phyloP scores from a whole-genome alignment of 2,329 filamentous ascomycete species.

The Hypoxylon sp. region DNA sequence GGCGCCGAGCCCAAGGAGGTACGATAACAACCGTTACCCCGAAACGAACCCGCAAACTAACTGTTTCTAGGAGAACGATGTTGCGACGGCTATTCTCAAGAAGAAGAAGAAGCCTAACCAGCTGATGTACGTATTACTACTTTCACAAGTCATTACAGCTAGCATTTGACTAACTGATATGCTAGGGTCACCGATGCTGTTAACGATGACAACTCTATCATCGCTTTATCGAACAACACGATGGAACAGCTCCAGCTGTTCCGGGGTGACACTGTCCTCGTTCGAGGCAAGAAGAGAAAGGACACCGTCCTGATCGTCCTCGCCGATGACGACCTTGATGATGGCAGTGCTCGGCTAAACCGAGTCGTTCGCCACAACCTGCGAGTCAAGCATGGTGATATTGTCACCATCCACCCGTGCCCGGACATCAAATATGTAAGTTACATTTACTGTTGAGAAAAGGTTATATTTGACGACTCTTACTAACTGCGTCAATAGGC shows the following conservation, averaged over 20 bases:
- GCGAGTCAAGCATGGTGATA: slow-evolving; percentile 97
- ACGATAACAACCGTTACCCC: slow-evolving; percentile 57
- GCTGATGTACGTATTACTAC: slow-evolving; percentile 76
- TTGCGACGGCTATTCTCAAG: slow-evolving; percentile 95
- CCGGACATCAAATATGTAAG: slow-evolving; percentile 99
- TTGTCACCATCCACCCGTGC: slow-evolving; percentile 97
- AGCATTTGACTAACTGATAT: slow-evolving; percentile 35
- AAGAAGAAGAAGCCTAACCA: slow-evolving; percentile 99
- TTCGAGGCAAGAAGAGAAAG: slow-evolving; percentile 99
- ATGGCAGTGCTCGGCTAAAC: slow-evolving; percentile 97
- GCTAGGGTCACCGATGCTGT: slow-evolving; percentile 94
- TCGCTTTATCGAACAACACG: slow-evolving; percentile 96
- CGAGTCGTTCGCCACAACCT: slow-evolving; percentile 98
- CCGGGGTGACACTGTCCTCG: slow-evolving; percentile 96
- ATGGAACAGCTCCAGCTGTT: slow-evolving; percentile 99
- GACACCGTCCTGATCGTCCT: slow-evolving; percentile 98
- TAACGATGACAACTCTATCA: slow-evolving; percentile 99
- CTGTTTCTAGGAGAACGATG: slow-evolving; percentile 81
- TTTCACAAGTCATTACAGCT: background rate
- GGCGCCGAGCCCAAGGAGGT: slow-evolving; percentile 90
- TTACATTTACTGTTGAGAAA: slow-evolving; percentile 49
- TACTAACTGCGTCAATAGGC: slow-evolving; percentile 70
- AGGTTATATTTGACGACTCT: slow-evolving; percentile 4
- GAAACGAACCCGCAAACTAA: slow-evolving; percentile 46
- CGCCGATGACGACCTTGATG: slow-evolving; percentile 97